Evolutionary conservation across 331 rosid genomes (phyloP).

Genomic region (Rosa hybrid): DNA sequence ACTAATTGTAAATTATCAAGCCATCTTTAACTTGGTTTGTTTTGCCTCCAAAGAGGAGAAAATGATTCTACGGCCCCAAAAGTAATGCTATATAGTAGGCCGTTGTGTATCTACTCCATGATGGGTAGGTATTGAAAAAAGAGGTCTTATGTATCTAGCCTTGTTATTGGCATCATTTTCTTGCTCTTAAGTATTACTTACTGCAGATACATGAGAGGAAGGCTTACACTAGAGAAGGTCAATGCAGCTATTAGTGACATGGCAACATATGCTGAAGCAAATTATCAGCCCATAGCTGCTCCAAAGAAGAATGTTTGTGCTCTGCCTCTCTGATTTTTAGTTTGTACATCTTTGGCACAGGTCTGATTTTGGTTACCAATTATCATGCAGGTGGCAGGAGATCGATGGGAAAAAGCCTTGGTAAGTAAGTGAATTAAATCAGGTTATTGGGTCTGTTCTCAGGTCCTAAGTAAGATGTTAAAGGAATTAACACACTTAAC

Average conservation of each 20-base stretch:
- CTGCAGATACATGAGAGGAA: constrained; percentile 92
- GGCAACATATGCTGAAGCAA: constrained; percentile 88
- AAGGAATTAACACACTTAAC: background rate
- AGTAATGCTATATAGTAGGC: too few relatives aligned
- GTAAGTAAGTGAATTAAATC: constrained; percentile 63
- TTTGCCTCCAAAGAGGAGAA: background rate
- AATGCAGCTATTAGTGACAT: constrained; percentile 84
- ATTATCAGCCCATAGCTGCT: constrained; percentile 64
- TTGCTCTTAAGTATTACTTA: background rate
- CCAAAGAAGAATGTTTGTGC: constrained; percentile 76
- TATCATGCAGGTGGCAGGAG: constrained; percentile 70
- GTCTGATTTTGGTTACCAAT: constrained; percentile 38
- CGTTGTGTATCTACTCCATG: background rate
- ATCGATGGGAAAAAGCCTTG: constrained; percentile 79
- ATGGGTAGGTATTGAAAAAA: background rate
- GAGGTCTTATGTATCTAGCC: background rate
- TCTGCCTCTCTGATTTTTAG: constrained; percentile 23
- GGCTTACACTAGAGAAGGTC: constrained; percentile 90
- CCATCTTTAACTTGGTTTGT: background rate
- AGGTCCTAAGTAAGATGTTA: background rate
- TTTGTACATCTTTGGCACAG: constrained; percentile 1
- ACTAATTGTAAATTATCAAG: background rate
- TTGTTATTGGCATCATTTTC: background rate
- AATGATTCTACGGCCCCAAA: background rate
- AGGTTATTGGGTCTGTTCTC: background rate